Evolutionary conservation across 1,139 yeast species (phyloP).

Genomic region (Scheffersomyces lignicola): DNA sequence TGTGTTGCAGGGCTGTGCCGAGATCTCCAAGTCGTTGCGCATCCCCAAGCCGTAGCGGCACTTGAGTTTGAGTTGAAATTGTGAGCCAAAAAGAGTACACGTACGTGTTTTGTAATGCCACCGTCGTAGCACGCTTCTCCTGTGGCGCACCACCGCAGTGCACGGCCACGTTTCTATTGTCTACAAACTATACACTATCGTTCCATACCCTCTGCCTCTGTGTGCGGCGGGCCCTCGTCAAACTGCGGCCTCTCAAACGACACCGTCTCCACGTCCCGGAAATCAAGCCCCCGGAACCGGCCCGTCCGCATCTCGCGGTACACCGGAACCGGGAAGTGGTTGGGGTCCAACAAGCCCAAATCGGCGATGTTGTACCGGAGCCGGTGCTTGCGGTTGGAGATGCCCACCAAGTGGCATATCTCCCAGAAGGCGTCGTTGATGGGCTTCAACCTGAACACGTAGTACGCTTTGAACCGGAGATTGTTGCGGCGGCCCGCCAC

Average conservation of each 20-base stretch:
- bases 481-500: constrained; percentile 5
- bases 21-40: constrained; percentile 86
- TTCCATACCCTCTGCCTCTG: too few species aligned
- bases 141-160: too few species aligned
- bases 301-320: constrained; percentile 29
- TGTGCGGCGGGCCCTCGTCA: too few species aligned
- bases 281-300: constrained; percentile 22
- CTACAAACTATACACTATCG: too few species aligned
- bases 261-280: constrained; percentile 21
- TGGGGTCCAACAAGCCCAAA: constrained; percentile 45
- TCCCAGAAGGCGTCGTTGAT: constrained; percentile 45
- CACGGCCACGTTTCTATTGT: too few species aligned
- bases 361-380: constrained; percentile 24
- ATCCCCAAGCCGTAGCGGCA: constrained; percentile 75
- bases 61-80: constrained; percentile 3
- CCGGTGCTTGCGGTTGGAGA: constrained; percentile 33
- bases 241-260: constrained; percentile 16
- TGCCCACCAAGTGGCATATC: constrained; percentile 28
- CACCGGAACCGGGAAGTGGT: constrained; percentile 27
- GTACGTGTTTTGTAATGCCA: too few species aligned
- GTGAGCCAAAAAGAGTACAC: too few species aligned
- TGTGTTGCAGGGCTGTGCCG: constrained; percentile 81
- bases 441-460: constrained; percentile 24
- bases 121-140: too few species aligned
- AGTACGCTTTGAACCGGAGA: constrained; percentile 15